Conservation (phyloP, 345 rosid genomes). For the Heritiera littoralis region DNA sequence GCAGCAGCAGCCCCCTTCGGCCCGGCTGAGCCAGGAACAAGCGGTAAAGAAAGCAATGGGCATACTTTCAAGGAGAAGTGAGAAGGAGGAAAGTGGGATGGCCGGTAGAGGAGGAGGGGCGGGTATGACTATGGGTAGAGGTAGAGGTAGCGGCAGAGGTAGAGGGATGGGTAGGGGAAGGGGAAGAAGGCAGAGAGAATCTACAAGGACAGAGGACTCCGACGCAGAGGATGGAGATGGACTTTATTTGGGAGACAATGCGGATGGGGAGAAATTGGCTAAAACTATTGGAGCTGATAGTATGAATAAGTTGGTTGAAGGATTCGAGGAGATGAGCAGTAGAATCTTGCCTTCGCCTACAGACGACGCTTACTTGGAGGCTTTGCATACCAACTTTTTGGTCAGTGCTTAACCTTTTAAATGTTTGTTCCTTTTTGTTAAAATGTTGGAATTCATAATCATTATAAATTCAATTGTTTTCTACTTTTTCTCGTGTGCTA, state of each 20-base stretch:
- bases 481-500: neutral
- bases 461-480: neutral
- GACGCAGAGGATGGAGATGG: slow-evolving; percentile 38
- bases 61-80: slow-evolving; percentile 42
- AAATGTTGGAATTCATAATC: neutral
- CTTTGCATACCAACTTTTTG: slow-evolving; percentile 62
- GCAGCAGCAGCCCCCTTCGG: slow-evolving; percentile 19
- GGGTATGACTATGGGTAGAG: slow-evolving; percentile 14
- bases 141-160: slow-evolving; percentile 41
- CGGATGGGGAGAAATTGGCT: slow-evolving; percentile 77
- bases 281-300: slow-evolving; percentile 56
- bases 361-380: slow-evolving; percentile 57
- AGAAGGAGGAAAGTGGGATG: slow-evolving; percentile 19
- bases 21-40: slow-evolving; percentile 39
- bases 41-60: slow-evolving; percentile 56
- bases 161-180: slow-evolving; percentile 47
- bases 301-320: slow-evolving; percentile 61
- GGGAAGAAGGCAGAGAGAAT: slow-evolving; percentile 39
- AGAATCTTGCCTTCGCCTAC: slow-evolving; percentile 66
- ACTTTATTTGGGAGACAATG: slow-evolving; percentile 47
- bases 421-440: neutral
- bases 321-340: slow-evolving; percentile 53
- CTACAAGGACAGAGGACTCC: slow-evolving; percentile 29
- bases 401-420: slow-evolving; percentile 31
- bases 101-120: slow-evolving; percentile 22